A percentile compares a stretch with the other conserved stretches of the same genome.
These are phyloP conservation scores for Xylariaceae sp. DNA, from an alignment of 2,329 filamentous ascomycete genomes.

Conservation along the genomic window DNA sequence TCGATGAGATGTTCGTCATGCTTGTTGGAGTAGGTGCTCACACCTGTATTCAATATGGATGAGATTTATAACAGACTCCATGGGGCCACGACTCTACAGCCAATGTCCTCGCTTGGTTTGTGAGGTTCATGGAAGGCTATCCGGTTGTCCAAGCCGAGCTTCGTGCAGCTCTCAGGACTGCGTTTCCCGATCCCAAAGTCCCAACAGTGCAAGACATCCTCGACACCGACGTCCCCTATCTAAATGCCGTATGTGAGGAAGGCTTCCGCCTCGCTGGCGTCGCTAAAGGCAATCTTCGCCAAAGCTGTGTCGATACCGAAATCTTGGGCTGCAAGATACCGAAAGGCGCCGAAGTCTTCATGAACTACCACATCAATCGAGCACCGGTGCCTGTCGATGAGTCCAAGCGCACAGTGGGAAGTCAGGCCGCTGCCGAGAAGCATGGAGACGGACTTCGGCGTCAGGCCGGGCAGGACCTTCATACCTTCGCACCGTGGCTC, in stretches of 20 bases:
- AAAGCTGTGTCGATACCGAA: conserved; percentile 9
- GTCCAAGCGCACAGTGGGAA: conserved; percentile 23
- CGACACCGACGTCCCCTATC: conserved; percentile 11
- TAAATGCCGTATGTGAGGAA: conserved; percentile 10
- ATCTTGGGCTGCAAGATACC: conserved; percentile 11
- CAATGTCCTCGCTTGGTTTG: conserved; percentile 12
- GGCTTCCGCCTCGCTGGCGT: conserved; percentile 4
- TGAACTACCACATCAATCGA: conserved; percentile 18
- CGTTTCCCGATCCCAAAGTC: conserved; percentile 3
- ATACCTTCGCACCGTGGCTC: conserved; percentile 37
- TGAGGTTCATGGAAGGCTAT: conserved; percentile 11
- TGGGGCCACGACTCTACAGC: conserved; percentile 14
- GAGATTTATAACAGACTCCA: not conserved
- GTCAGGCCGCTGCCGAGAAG: conserved; percentile 22
- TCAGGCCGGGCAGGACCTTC: conserved; percentile 14
- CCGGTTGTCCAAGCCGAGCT: conserved; percentile 6
- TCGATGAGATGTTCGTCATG: conserved; percentile 13
- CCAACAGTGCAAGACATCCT: conserved; percentile 9
- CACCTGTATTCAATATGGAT: not conserved
- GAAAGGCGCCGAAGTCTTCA: conserved; percentile 12
- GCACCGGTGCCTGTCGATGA: conserved; percentile 23
- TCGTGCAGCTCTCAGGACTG: conserved; percentile 3
- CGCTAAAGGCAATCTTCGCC: conserved; percentile 9
- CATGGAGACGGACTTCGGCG: conserved; percentile 19
- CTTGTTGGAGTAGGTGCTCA: conserved; percentile 7